Evolutionary conservation across 352 stramenopile genomes (phyloP).

Genomic region (Globisporangium splendens): DNA sequence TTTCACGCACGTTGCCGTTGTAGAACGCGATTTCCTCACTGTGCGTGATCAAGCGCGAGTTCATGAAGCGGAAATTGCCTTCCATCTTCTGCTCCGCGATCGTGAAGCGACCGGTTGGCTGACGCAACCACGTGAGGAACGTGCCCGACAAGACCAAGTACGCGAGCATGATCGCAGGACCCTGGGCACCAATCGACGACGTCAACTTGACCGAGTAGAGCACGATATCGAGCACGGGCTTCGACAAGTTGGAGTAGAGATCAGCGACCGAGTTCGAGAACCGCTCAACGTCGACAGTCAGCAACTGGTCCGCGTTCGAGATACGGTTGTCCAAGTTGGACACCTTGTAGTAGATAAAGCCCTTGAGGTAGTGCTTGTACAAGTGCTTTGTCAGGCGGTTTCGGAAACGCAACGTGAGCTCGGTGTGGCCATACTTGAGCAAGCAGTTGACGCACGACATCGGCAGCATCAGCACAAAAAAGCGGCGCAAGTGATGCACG

Average conservation of each 20-base stretch:
- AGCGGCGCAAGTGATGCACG: slow-evolving; percentile 58
- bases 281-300: slow-evolving; percentile 84
- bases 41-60: slow-evolving; percentile 85
- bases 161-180: slow-evolving; percentile 57
- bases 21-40: slow-evolving; percentile 91
- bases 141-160: slow-evolving; percentile 70
- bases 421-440: slow-evolving; percentile 79
- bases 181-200: slow-evolving; percentile 68
- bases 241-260: slow-evolving; percentile 88
- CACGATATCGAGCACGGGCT: slow-evolving; percentile 79
- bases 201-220: slow-evolving; percentile 73
- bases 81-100: slow-evolving; percentile 82
- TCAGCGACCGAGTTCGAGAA: slow-evolving; percentile 82
- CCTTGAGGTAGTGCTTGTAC: slow-evolving; percentile 83
- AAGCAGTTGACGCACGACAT: slow-evolving; percentile 80
- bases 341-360: slow-evolving; percentile 90
- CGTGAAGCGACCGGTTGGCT: slow-evolving; percentile 73
- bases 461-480: slow-evolving; percentile 73
- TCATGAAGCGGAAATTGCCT: slow-evolving; percentile 85
- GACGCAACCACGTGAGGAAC: slow-evolving; percentile 71
- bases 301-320: slow-evolving; percentile 82
- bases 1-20: slow-evolving; percentile 85
- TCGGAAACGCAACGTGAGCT: slow-evolving; percentile 81
- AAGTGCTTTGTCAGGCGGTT: slow-evolving; percentile 76
- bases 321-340: slow-evolving; percentile 89